A percentile compares a stretch with the other conserved stretches of the same genome.
Evolutionary conservation across 768 basidiomycete species (phyloP).

Genomic region (Russula ochroleuca): DNA sequence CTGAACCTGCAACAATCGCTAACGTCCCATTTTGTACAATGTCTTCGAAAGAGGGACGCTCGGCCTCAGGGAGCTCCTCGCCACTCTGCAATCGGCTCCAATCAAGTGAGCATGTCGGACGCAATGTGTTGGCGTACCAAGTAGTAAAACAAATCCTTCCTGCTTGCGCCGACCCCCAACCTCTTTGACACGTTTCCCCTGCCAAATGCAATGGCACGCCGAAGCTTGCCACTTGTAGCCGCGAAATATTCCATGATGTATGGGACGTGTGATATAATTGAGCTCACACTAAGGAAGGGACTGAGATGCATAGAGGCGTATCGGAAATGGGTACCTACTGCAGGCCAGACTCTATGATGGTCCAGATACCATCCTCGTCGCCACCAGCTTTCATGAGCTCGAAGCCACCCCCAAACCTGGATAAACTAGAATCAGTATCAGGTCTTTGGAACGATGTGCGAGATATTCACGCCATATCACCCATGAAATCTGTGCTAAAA

Average conservation of each 20-base stretch:
- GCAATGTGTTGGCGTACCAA: slow-evolving; percentile 31
- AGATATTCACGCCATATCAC: slow-evolving; percentile 42
- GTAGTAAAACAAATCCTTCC: slow-evolving; percentile 40
- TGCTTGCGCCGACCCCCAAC: slow-evolving; percentile 4
- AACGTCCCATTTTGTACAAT: slow-evolving; percentile 38
- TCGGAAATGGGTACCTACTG: background rate
- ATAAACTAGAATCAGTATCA: background rate
- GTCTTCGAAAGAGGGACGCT: slow-evolving; percentile 1
- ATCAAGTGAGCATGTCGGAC: background rate
- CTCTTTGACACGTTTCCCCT: slow-evolving; percentile 7
- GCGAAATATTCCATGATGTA: background rate
- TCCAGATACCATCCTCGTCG: slow-evolving; percentile 4
- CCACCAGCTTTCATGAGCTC: slow-evolving; percentile 30
- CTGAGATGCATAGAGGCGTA: background rate
- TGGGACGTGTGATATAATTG: background rate
- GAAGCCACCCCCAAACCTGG: slow-evolving; percentile 33
- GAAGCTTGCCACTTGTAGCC: background rate
- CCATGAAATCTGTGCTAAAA: slow-evolving; percentile 45
- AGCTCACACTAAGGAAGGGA: background rate
- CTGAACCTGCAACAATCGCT: slow-evolving; percentile 43
- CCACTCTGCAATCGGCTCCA: slow-evolving; percentile 1
- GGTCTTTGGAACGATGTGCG: background rate
- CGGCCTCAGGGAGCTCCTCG: slow-evolving; percentile 14
- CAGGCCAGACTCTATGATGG: background rate
- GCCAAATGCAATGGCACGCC: background rate